phyloP scores from a whole-genome alignment of 768 basidiomycete genomes.

The Symmetrospora coprosmae region DNA sequence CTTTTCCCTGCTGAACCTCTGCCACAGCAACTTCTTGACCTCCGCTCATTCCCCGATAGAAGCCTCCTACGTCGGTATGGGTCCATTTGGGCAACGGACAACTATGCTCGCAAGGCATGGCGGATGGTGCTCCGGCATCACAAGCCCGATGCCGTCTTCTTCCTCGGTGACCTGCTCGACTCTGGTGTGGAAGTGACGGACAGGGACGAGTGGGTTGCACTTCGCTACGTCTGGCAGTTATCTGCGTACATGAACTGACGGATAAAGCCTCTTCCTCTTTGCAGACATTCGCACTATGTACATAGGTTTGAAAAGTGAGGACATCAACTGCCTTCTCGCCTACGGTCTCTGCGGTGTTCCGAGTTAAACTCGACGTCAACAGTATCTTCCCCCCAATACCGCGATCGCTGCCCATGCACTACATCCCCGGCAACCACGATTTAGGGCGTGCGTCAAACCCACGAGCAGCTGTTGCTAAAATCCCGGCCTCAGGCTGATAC shows the following conservation, averaged over 20 bases:
- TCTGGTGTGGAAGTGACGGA: conserved; percentile 20
- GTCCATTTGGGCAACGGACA: neutral
- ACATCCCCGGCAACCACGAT: conserved; percentile 84
- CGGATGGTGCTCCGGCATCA: conserved; percentile 11
- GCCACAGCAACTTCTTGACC: conserved; percentile 13
- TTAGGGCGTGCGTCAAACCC: conserved; percentile 45
- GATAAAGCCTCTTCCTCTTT: neutral
- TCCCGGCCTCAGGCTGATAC: neutral
- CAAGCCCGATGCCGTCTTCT: conserved; percentile 21
- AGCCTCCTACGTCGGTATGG: neutral
- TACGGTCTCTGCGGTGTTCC: conserved; percentile 31
- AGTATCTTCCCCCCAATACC: conserved; percentile 3
- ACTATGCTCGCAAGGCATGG: conserved; percentile 15
- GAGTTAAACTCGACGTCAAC: neutral
- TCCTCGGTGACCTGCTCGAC: conserved; percentile 23
- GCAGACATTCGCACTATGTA: conserved; percentile 61
- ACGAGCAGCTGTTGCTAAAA: neutral
- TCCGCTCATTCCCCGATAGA: conserved; percentile 2
- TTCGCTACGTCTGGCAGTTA: neutral
- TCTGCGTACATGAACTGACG: neutral
- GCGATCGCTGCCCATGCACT: conserved; percentile 40
- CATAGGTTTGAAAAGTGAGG: conserved; percentile 60
- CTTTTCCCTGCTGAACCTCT: too few relatives aligned
- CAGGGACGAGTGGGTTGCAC: conserved; percentile 12
- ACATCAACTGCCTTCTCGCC: conserved; percentile 41